phyloP scores from a whole-genome alignment of 192 early-diverging fungal species.

The Chytriomyces sp. region DNA sequence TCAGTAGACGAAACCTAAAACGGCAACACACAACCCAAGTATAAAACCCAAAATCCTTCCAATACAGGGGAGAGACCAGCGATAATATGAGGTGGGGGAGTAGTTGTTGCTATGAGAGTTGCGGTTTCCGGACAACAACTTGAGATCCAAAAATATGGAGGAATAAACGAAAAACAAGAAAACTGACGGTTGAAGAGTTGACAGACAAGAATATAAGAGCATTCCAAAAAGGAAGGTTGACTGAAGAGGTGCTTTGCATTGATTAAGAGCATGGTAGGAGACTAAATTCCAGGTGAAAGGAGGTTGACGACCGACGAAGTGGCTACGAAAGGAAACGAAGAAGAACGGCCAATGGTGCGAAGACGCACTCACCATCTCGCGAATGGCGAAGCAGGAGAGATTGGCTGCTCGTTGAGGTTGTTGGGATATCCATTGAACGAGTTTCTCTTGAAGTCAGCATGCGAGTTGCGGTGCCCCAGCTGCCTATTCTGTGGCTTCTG shows the following conservation, averaged over 20 bases:
- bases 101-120: background rate
- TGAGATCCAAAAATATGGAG: background rate
- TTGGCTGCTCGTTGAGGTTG: constrained; percentile 19
- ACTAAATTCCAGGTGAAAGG: too few relatives aligned
- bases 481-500: background rate
- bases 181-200: background rate
- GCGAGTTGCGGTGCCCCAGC: background rate
- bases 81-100: background rate
- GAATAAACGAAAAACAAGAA: too few relatives aligned
- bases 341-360: background rate
- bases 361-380: constrained; percentile 13
- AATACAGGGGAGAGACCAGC: background rate
- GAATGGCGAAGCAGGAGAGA: constrained; percentile 28
- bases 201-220: background rate
- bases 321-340: too few relatives aligned
- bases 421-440: constrained; percentile 15
- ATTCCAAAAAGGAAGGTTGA: background rate
- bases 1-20: background rate
- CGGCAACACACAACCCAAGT: background rate
- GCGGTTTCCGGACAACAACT: background rate
- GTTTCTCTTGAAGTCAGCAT: constrained; percentile 4
- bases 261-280: too few relatives aligned
- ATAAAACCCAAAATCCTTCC: background rate
- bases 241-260: background rate
- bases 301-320: too few relatives aligned